These are phyloP conservation scores for Cudoniella acicularis DNA, from an alignment of 495 filamentous ascomycete genomes.

Conservation along the genomic window DNA sequence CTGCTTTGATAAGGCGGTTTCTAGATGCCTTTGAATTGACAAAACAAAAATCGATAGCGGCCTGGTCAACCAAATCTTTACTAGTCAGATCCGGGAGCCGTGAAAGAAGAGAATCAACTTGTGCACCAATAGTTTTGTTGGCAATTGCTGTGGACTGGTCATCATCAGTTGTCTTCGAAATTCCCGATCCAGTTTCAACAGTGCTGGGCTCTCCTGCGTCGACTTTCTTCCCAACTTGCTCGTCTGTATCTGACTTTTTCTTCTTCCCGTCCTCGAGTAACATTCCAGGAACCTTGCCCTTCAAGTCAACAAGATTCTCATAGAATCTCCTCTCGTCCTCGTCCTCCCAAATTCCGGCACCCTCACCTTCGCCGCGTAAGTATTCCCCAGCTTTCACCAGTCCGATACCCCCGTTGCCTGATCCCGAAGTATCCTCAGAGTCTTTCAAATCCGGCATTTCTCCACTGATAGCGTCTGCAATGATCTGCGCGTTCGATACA, in stretches of 20 bases:
- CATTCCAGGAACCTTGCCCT: conserved; percentile 91
- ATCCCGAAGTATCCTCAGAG: conserved; percentile 59
- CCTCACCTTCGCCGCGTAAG: conserved; percentile 82
- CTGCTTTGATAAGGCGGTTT: conserved; percentile 86
- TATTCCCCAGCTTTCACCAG: conserved; percentile 94
- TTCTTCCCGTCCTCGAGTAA: conserved; percentile 93
- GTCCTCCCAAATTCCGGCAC: conserved; percentile 98
- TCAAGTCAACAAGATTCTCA: conserved; percentile 91
- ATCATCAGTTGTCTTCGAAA: conserved; percentile 52
- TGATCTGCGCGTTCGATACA: conserved; percentile 81
- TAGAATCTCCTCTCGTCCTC: conserved; percentile 98
- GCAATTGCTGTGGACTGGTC: conserved; percentile 91
- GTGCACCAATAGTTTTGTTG: conserved; percentile 95
- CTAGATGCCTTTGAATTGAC: conserved; percentile 97
- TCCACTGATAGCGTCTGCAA: conserved; percentile 82
- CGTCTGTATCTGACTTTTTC: conserved; percentile 75
- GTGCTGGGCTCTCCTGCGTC: conserved; percentile 40
- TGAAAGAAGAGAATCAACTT: conserved; percentile 87
- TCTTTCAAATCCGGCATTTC: conserved; percentile 94
- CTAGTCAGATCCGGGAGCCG: conserved; percentile 85
- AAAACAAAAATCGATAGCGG: conserved; percentile 94
- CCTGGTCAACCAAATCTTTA: conserved; percentile 88
- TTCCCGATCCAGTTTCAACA: conserved; percentile 23
- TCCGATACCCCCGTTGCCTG: conserved; percentile 74
- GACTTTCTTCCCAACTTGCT: conserved; percentile 57